Conservation (phyloP, 202 grass and related monocot species). For the Panicum virgatum region DNA sequence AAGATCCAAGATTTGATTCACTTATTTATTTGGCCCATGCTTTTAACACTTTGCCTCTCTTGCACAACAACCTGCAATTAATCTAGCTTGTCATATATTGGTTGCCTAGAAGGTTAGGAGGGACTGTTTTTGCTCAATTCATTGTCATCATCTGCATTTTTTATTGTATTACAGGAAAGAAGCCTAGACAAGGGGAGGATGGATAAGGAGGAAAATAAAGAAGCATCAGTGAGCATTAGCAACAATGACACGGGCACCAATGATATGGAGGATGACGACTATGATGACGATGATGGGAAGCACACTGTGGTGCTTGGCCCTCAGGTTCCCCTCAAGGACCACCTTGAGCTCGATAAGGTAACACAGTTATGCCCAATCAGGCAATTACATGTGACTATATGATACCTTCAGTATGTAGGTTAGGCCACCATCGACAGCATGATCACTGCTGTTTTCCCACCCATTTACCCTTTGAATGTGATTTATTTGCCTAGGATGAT, state of each 20-base stretch:
- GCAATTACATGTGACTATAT: neutral
- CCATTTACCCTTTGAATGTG: neutral
- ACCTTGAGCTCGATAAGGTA: constrained; percentile 73
- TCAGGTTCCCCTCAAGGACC: constrained; percentile 78
- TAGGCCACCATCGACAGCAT: neutral
- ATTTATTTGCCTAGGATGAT: constrained; percentile 51
- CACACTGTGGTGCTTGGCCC: constrained; percentile 47
- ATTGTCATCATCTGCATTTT: neutral
- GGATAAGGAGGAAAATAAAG: constrained; percentile 29
- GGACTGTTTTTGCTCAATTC: neutral
- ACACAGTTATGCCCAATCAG: neutral
- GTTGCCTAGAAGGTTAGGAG: neutral
- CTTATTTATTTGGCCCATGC: neutral
- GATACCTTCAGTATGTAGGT: neutral
- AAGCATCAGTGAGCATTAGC: constrained; percentile 32
- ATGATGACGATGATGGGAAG: constrained; percentile 48
- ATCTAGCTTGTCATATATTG: neutral
- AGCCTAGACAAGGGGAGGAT: neutral
- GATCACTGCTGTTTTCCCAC: neutral
- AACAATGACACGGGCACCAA: neutral
- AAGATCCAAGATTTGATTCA: neutral
- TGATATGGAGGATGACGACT: constrained; percentile 35
- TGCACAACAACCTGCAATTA: neutral
- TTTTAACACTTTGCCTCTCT: neutral
- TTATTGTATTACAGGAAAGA: constrained; percentile 5